Conservation (phyloP, 352 stramenopile genomes). For the Pythium rhizo-oryzae region DNA sequence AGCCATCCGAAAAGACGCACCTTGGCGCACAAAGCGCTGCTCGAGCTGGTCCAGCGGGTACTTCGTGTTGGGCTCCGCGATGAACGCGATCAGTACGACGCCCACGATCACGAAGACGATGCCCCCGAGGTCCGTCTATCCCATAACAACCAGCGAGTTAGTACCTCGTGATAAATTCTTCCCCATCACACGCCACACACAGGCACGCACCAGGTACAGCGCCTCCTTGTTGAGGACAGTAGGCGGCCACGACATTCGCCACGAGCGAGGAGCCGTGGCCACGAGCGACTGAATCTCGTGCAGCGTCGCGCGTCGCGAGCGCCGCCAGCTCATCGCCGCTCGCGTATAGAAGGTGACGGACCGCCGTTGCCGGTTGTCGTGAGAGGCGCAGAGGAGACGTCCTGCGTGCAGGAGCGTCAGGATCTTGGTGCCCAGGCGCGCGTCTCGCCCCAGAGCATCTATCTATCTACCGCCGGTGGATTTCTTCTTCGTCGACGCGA, state of each 20-base stretch:
- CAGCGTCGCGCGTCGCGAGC: no score
- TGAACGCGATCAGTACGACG: constrained; percentile 86
- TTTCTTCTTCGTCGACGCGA: no score
- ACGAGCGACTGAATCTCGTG: constrained; percentile 92
- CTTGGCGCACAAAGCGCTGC: constrained; percentile 74
- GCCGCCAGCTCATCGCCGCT: no score
- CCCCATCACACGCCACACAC: background rate
- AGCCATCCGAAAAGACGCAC: constrained; percentile 27
- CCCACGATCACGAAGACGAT: constrained; percentile 88
- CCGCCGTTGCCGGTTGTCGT: no score
- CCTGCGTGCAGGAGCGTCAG: no score
- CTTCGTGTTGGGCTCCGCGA: constrained; percentile 83
- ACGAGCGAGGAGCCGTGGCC: constrained; percentile 83
- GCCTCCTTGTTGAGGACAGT: constrained; percentile 85
- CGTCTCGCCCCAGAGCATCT: no score
- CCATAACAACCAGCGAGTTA: background rate
- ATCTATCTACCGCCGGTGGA: no score
- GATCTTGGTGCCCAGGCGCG: no score
- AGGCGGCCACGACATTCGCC: constrained; percentile 86
- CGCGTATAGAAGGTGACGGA: no score
- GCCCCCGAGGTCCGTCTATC: constrained; percentile 75
- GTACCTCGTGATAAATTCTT: background rate
- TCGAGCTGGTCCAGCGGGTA: constrained; percentile 88
- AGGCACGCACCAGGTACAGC: constrained; percentile 53
- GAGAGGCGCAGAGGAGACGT: no score